Evolutionary conservation across 1,284 basidiomycete species (phyloP), one percentile per base, ranked within the genome.

Genomic region (Ceratobasidium sp.): DNA sequence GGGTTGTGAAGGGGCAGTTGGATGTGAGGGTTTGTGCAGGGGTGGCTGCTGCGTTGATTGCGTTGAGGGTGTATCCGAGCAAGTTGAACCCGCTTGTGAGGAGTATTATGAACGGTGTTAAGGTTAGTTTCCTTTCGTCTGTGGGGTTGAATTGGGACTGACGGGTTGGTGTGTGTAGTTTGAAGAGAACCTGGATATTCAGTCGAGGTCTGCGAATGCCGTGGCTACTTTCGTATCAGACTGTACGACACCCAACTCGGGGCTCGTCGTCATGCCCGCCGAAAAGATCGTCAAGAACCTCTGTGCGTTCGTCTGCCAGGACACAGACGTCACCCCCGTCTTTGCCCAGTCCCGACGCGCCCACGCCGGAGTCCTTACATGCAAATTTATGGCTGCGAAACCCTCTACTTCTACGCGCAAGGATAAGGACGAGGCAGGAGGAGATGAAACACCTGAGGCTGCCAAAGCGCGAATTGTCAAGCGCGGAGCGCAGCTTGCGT

Each of bases 261-360:
- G 82, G 29, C 45, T 72, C 44, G 69, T 57, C n/a, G 80, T 84
- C 71, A 87, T 88, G 75, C 88, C 88, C 85, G 79, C 93, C 88
- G 95, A 97, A 80, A 99, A 99, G 86, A 96, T 99, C 73, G 90
- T 99, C 79, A 96, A 96, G 85, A 99, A 99, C 81, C 89, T 99
- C 4, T 97, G 96, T 84, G 97, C 96, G 0, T 99, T 99, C 84
- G 86, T 99, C 5, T 99, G 97, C 82, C 94, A 96, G 80, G 98
- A 99, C 81, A 87, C 89, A 15, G 90, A 93, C 33, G 89, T 93
- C 74, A 98, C 97, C 0, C 96, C 97, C 0, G 92, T 97, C 1
- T 99, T 99, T 82, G 87, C 90, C 5, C 88, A 87, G 80, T 85
- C 86, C 7, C 89, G 89, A 73, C 87, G 88, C 66, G 83, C 86